These are phyloP conservation scores for Epichloe hybrida DNA, from an alignment of 2,329 filamentous ascomycete genomes.

Conservation along the genomic window DNA sequence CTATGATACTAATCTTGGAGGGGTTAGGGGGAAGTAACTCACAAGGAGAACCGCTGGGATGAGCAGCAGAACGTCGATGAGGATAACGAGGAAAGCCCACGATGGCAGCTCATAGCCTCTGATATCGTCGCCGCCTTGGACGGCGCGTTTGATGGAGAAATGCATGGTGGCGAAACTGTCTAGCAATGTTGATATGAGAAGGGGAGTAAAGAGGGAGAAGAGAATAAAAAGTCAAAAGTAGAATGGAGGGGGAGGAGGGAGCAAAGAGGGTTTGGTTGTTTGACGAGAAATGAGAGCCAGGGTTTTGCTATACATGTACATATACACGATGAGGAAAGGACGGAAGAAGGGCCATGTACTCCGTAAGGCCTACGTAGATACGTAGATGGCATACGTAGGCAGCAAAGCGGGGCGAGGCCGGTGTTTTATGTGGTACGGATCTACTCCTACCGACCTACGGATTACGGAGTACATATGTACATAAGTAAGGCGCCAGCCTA, in stretches of 20 bases:
- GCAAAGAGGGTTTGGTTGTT: no score
- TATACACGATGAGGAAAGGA: no score
- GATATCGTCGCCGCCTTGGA: slow-evolving; percentile 13
- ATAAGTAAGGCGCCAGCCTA: no score
- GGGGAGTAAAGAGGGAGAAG: not conserved
- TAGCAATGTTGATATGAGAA: not conserved
- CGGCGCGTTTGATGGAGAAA: slow-evolving; percentile 20
- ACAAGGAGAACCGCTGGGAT: slow-evolving; percentile 31
- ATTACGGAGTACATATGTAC: no score
- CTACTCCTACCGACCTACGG: no score
- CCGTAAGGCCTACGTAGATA: no score
- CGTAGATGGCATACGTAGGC: no score
- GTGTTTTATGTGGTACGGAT: no score
- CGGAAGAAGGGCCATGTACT: no score
- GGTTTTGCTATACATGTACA: no score
- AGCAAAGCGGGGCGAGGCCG: not conserved
- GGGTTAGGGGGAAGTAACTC: slow-evolving; percentile 11
- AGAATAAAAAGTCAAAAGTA: not conserved
- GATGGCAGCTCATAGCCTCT: slow-evolving; percentile 18
- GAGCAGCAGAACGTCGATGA: slow-evolving; percentile 30
- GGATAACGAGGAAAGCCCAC: slow-evolving; percentile 27
- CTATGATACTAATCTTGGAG: no score
- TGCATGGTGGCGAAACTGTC: slow-evolving; percentile 4
- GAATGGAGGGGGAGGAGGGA: no score
- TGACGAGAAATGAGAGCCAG: not conserved